Evolutionary conservation across 1,284 basidiomycete genomes (phyloP).

Genomic region (Fomitiporia mediterranea): DNA sequence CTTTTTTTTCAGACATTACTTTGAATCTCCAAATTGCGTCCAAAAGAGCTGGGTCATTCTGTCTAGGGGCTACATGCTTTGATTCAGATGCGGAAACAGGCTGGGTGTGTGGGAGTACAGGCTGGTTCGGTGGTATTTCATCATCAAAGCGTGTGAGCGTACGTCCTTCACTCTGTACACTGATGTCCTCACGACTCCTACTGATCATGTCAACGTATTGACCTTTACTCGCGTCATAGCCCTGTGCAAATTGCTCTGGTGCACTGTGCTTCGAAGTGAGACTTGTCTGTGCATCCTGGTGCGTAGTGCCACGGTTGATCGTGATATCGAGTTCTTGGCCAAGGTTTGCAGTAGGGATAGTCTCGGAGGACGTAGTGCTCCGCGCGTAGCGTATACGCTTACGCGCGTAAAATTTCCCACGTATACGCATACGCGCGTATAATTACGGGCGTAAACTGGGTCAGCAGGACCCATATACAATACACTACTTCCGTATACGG

Average conservation of each 20-base stretch:
- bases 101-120: not conserved
- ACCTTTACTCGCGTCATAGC: constrained; percentile 83
- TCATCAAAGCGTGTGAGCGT: not conserved
- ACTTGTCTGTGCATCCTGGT: constrained; percentile 84
- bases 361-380: constrained; percentile 54
- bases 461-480: no score
- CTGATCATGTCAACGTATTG: not conserved
- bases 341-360: constrained; percentile 86
- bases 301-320: constrained; percentile 88
- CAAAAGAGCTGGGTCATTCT: not conserved
- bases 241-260: constrained; percentile 73
- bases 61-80: no score
- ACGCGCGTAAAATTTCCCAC: constrained; percentile 97
- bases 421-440: constrained; percentile 96
- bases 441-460: no score
- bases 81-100: no score
- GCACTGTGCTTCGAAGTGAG: constrained; percentile 67
- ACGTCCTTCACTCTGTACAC: not conserved
- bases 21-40: not conserved
- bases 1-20: not conserved
- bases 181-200: not conserved
- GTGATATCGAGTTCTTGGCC: constrained; percentile 96
- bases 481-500: no score
- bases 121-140: not conserved
- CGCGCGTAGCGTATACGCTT: constrained; percentile 68